phyloP scores from a whole-genome alignment of 2,329 filamentous ascomycete species.

The Pestalotiopsis sp. region DNA sequence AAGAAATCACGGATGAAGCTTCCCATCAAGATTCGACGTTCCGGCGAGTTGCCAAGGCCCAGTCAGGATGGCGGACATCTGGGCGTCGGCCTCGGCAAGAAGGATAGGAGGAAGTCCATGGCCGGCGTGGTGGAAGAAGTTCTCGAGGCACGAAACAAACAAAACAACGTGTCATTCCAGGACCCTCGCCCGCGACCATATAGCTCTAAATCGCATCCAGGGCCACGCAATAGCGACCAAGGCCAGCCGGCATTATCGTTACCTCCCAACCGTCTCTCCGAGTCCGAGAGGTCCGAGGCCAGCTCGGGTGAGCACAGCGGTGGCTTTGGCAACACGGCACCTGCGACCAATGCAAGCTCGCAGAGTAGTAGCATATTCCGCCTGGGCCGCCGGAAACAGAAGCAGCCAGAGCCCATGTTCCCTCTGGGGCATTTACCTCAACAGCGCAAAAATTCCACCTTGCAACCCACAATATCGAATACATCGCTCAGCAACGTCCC shows the following conservation, averaged over 20 bases:
- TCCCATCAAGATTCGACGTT: slow-evolving; percentile 54
- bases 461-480: slow-evolving; percentile 39
- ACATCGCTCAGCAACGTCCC: slow-evolving; percentile 41
- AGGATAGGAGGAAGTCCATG: slow-evolving; percentile 44
- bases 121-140: slow-evolving; percentile 33
- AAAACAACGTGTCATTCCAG: slow-evolving; percentile 59
- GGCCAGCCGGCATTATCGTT: slow-evolving; percentile 63
- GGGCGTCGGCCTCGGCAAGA: slow-evolving; percentile 30
- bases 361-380: slow-evolving; percentile 75
- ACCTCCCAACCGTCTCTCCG: slow-evolving; percentile 69
- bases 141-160: slow-evolving; percentile 34
- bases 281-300: slow-evolving; percentile 88
- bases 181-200: slow-evolving; percentile 45
- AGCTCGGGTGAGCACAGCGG: slow-evolving; percentile 69
- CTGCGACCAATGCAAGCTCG: slow-evolving; percentile 64
- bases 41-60: slow-evolving; percentile 49
- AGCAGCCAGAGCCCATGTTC: slow-evolving; percentile 76
- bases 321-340: slow-evolving; percentile 59
- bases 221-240: slow-evolving; percentile 64
- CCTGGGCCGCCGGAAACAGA: slow-evolving; percentile 75
- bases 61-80: slow-evolving; percentile 28
- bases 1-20: slow-evolving; percentile 62
- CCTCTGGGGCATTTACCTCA: slow-evolving; percentile 84
- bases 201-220: slow-evolving; percentile 24
- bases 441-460: slow-evolving; percentile 54